A percentile compares a stretch with the other conserved stretches of the same genome.
phyloP scores from a whole-genome alignment of 208 protist genomes.

The Angomonas deanei region DNA sequence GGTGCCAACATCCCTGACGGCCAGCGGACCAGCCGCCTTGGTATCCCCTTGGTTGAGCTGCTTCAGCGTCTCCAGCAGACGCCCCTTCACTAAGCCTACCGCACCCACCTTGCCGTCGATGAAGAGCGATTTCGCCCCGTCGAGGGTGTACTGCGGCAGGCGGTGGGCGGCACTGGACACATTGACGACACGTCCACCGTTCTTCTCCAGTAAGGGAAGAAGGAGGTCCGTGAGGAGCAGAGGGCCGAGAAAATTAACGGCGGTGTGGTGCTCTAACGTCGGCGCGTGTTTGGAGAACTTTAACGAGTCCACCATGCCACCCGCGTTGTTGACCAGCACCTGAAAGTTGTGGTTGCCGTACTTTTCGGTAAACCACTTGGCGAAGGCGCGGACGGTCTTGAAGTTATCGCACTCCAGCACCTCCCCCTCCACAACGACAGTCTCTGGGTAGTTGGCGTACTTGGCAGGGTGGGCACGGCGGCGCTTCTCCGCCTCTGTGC shows the following conservation, averaged over 20 bases:
- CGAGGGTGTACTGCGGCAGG: slow-evolving; percentile 46
- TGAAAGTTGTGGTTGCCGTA: slow-evolving; percentile 60
- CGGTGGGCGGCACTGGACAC: slow-evolving; percentile 76
- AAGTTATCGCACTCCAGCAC: slow-evolving; percentile 84
- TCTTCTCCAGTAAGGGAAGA: slow-evolving; percentile 55
- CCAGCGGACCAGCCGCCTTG: slow-evolving; percentile 33
- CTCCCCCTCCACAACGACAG: slow-evolving; percentile 44
- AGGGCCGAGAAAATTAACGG: slow-evolving; percentile 83
- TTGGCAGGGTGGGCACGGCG: slow-evolving; percentile 18
- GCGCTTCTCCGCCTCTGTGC: slow-evolving; percentile 23
- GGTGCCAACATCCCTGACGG: slow-evolving; percentile 6
- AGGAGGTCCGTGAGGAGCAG: slow-evolving; percentile 83
- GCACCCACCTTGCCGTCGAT: background rate
- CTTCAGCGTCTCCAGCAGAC: slow-evolving; percentile 48
- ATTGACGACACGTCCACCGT: slow-evolving; percentile 76
- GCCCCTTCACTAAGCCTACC: slow-evolving; percentile 24
- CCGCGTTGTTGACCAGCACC: slow-evolving; percentile 86
- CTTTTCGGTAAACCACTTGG: slow-evolving; percentile 26
- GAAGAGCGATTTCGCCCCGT: slow-evolving; percentile 10
- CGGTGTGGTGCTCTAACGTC: slow-evolving; percentile 66
- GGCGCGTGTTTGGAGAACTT: slow-evolving; percentile 43
- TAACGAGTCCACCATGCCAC: slow-evolving; percentile 57
- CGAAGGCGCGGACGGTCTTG: slow-evolving; percentile 54
- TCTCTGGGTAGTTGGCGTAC: slow-evolving; percentile 35
- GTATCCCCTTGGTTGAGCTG: slow-evolving; percentile 50